Conservation (phyloP, 768 basidiomycete species). For the Collybia sp. region DNA sequence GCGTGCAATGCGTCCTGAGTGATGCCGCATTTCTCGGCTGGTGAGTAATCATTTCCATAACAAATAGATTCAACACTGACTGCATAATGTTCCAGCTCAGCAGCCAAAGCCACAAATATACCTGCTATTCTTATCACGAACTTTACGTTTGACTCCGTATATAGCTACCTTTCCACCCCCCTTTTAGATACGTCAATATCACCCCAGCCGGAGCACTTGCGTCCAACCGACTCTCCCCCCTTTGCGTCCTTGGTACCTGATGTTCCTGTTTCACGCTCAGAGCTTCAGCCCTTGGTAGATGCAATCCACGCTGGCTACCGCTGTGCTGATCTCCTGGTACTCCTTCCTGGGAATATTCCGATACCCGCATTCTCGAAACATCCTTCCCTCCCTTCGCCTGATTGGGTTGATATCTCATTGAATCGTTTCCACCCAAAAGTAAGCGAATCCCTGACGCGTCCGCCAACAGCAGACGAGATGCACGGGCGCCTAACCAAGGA, state of each 20-base stretch:
- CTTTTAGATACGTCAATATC: conserved; percentile 34
- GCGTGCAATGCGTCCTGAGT: conserved; percentile 60
- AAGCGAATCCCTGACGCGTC: conserved; percentile 28
- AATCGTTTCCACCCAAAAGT: conserved; percentile 45
- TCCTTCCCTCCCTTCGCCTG: conserved; percentile 53
- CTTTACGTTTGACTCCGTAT: conserved; percentile 84
- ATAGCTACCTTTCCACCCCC: conserved; percentile 65
- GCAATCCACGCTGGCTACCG: conserved; percentile 63
- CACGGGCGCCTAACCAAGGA: conserved; percentile 13
- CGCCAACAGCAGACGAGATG: conserved; percentile 19
- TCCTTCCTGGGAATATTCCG: conserved; percentile 70
- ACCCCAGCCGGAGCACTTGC: conserved; percentile 9
- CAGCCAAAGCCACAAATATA: conserved; percentile 58
- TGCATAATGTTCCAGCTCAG: conserved; percentile 38
- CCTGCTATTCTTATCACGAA: conserved; percentile 75
- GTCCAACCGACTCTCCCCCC: conserved; percentile 4
- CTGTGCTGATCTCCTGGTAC: conserved; percentile 65
- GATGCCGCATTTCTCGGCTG: conserved; percentile 79
- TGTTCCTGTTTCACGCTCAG: conserved; percentile 42
- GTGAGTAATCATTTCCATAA: conserved; percentile 30
- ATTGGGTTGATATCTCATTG: conserved; percentile 53
- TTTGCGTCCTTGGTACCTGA: conserved; percentile 37
- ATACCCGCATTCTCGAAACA: conserved; percentile 63
- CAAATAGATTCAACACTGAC: not conserved
- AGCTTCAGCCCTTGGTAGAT: conserved; percentile 57